These are phyloP conservation scores for Lepidium didymum DNA, from an alignment of 345 rosid genomes.

Conservation along the genomic window DNA sequence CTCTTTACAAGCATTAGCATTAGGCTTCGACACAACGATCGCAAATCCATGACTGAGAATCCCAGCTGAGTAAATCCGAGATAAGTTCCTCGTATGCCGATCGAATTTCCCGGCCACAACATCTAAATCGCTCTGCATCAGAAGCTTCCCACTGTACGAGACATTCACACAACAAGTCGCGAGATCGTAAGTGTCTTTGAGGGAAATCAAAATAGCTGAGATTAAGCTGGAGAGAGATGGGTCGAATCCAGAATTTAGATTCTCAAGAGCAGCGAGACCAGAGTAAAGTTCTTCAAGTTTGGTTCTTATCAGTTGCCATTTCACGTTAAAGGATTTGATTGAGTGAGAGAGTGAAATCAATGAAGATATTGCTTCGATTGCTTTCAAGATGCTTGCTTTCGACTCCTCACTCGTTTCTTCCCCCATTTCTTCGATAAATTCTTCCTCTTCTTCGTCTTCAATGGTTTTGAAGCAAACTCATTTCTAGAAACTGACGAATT, in stretches of 20 bases:
- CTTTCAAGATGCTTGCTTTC: conserved; percentile 29
- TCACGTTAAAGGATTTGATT: conserved; percentile 56
- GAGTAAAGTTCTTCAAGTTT: conserved; percentile 71
- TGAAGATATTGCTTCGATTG: conserved; percentile 53
- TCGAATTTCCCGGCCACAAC: conserved; percentile 52
- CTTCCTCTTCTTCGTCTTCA: conserved; percentile 26
- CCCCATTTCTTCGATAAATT: conserved; percentile 18
- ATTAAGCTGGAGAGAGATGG: conserved; percentile 41
- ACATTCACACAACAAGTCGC: conserved; percentile 67
- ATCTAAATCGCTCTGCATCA: conserved; percentile 96
- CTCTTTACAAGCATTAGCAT: conserved; percentile 52
- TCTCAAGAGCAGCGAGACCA: conserved; percentile 42
- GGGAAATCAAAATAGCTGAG: conserved; percentile 37
- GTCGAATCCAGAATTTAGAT: conserved; percentile 46
- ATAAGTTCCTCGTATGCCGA: conserved; percentile 41
- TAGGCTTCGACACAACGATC: conserved; percentile 75
- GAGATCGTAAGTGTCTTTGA: conserved; percentile 48
- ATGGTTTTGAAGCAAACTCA: conserved; percentile 33
- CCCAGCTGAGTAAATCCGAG: conserved; percentile 57
- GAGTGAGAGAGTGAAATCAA: conserved; percentile 62
- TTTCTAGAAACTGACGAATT: conserved; percentile 13
- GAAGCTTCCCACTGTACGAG: conserved; percentile 78
- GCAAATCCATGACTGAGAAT: conserved; percentile 60
- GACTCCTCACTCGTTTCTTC: conserved; percentile 26
- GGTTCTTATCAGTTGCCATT: conserved; percentile 73